Conservation (phyloP, 306 rosid genomes). For the Glycine tomentella region DNA sequence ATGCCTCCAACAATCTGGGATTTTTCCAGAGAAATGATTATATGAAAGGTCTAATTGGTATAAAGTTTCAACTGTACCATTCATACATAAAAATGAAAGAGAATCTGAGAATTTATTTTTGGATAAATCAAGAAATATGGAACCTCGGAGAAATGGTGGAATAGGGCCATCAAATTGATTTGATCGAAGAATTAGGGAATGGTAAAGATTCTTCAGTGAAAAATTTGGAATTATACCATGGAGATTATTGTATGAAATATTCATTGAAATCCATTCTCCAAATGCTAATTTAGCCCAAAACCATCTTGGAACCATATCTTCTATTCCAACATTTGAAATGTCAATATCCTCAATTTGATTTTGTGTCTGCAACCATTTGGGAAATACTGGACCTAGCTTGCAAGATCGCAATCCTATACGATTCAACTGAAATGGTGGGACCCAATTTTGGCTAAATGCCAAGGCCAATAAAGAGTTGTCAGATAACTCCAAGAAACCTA, state of each 20-base stretch:
- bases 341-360: fast-evolving
- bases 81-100: slow-evolving; percentile 13
- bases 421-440: no score
- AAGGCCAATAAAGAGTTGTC: no score
- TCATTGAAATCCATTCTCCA: fast-evolving
- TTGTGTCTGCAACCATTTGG: slow-evolving; percentile 25
- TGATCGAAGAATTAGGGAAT: neutral
- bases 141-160: no score
- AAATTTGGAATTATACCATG: neutral
- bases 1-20: slow-evolving; percentile 23
- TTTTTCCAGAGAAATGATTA: neutral
- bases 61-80: neutral
- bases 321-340: neutral
- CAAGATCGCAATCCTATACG: no score
- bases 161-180: no score
- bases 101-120: slow-evolving; percentile 33
- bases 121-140: neutral
- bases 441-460: no score
- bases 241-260: neutral
- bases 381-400: no score
- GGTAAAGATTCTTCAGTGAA: neutral
- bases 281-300: slow-evolving; percentile 10
- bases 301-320: neutral
- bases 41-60: neutral
- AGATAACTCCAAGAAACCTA: fast-evolving